phyloP scores from a whole-genome alignment of 2,329 filamentous ascomycete species.

The Colletotrichum agaves region DNA sequence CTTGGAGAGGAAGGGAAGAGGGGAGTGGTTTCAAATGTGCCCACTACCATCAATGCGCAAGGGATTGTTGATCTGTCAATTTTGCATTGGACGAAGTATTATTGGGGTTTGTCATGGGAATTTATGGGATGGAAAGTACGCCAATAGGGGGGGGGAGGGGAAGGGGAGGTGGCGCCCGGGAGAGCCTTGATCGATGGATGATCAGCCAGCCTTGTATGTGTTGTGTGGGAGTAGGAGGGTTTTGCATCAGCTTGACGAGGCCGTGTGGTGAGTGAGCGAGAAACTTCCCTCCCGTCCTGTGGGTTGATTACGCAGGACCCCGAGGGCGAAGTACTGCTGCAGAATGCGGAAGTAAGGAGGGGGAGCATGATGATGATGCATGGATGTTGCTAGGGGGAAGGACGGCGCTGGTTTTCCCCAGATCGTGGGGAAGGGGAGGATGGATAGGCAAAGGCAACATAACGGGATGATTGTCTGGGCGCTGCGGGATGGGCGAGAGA shows the following conservation, averaged over 20 bases:
- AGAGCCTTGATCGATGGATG: too few species aligned
- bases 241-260: slow-evolving; percentile 14
- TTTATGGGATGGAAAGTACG: not conserved
- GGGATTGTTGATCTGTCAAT: not conserved
- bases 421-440: not conserved
- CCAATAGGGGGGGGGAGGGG: not conserved
- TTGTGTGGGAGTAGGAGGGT: not conserved
- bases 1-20: not conserved
- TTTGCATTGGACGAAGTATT: slow-evolving; percentile 1
- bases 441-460: not conserved
- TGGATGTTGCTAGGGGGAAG: slow-evolving; percentile 21
- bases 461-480: not conserved
- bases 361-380: slow-evolving; percentile 16
- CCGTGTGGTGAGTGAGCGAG: not conserved
- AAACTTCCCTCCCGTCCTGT: not conserved
- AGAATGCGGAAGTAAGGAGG: not conserved
- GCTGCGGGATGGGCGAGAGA: not conserved
- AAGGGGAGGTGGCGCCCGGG: too few species aligned
- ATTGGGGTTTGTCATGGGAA: not conserved
- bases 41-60: not conserved
- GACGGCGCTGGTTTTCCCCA: not conserved
- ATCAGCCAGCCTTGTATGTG: too few species aligned
- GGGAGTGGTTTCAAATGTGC: not conserved
- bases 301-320: not conserved
- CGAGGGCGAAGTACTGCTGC: not conserved